Evolutionary conservation across 73 alveolate species (phyloP).

Genomic region (Blepharisma japonicum): DNA sequence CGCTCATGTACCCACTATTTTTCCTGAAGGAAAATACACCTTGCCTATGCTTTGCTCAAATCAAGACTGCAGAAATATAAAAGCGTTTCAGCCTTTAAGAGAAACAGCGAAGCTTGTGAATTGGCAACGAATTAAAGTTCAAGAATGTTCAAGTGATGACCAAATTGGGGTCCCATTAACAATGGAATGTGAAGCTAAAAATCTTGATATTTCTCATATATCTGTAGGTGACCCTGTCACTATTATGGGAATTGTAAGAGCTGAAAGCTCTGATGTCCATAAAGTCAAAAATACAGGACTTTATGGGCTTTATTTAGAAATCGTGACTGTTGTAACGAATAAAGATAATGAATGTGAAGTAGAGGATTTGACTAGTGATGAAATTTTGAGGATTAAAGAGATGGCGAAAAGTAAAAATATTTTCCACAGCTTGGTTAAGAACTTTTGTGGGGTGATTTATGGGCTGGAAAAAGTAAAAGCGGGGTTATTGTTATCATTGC

Average conservation of each 20-base stretch:
- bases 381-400: conserved; percentile 43
- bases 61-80: conserved; percentile 47
- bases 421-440: conserved; percentile 57
- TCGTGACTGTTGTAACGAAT: neutral
- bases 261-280: conserved; percentile 18
- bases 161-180: conserved; percentile 29
- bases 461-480: conserved; percentile 87
- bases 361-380: conserved; percentile 44
- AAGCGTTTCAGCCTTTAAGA: conserved; percentile 45
- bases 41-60: conserved; percentile 56
- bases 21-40: conserved; percentile 67
- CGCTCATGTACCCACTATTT: conserved; percentile 38
- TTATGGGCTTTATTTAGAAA: conserved; percentile 18
- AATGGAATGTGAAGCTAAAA: conserved; percentile 17
- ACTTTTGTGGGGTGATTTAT: conserved; percentile 73
- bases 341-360: neutral
- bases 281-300: conserved; percentile 17
- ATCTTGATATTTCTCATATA: conserved; percentile 9
- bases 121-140: conserved; percentile 50
- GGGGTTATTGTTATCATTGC: conserved; percentile 66
- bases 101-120: conserved; percentile 56
- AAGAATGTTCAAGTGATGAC: conserved; percentile 63
- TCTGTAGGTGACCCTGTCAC: conserved; percentile 22
- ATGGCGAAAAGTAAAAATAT: conserved; percentile 47
- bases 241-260: conserved; percentile 24